phyloP scores from a whole-genome alignment of 306 rosid genomes.

The Lupinus albus region DNA sequence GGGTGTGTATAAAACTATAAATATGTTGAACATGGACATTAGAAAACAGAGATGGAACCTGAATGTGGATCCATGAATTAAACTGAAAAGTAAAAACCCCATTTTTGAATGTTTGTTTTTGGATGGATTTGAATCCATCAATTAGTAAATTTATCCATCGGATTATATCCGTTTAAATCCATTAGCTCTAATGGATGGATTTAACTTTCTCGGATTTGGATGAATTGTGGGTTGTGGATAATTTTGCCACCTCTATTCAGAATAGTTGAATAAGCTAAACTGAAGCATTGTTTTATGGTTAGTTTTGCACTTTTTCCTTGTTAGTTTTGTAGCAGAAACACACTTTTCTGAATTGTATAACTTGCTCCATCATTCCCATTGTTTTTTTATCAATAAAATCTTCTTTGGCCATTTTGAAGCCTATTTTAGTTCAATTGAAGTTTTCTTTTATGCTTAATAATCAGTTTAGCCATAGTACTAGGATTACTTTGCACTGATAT shows the following conservation, averaged over 20 bases:
- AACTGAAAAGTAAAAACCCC: too few species aligned
- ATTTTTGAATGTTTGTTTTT: too few species aligned
- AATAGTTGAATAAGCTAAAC: constrained; percentile 30
- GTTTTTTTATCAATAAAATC: background rate
- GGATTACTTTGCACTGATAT: constrained; percentile 40
- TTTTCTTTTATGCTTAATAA: too few species aligned
- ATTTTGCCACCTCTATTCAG: too few species aligned
- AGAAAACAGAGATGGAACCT: background rate
- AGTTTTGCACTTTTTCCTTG: constrained; percentile 27
- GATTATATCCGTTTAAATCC: too few species aligned
- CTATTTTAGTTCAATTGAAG: too few species aligned
- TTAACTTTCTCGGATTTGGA: too few species aligned
- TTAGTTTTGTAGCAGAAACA: constrained; percentile 16
- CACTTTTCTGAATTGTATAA: background rate
- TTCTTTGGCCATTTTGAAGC: constrained; percentile 1
- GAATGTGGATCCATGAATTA: background rate
- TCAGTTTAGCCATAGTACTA: constrained; percentile 29
- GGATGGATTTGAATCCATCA: too few species aligned
- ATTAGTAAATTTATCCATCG: too few species aligned
- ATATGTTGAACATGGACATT: background rate
- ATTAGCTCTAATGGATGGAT: too few species aligned
- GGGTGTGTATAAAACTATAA: background rate
- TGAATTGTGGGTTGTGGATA: too few species aligned
- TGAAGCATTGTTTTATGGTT: constrained; percentile 10
- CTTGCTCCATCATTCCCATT: constrained; percentile 11